Conservation (phyloP, 805 yeast genomes). For the Sugiyamaella valdiviana region DNA sequence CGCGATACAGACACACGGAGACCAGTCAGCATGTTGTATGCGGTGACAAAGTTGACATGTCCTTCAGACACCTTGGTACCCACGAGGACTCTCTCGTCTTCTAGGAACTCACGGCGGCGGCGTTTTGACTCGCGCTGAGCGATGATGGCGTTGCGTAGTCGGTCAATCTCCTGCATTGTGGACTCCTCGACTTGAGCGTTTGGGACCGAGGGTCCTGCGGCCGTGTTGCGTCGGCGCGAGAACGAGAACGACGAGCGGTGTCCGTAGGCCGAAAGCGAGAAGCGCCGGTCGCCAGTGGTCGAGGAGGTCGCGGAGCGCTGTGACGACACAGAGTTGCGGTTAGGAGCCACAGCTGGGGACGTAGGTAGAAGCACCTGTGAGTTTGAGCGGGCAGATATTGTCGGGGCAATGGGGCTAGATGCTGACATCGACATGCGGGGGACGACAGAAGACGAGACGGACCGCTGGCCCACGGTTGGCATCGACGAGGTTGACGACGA, state of each 20-base stretch:
- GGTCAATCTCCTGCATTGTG: conserved; percentile 21
- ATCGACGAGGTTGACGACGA: neutral
- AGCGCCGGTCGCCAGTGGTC: conserved; percentile 3
- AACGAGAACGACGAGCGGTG: conserved; percentile 17
- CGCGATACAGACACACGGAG: conserved; percentile 92
- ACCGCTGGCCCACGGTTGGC: conserved; percentile 1
- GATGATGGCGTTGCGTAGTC: conserved; percentile 28
- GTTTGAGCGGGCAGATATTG: conserved; percentile 1
- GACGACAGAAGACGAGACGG: neutral
- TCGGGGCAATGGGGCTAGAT: neutral
- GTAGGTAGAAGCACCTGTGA: conserved; percentile 3
- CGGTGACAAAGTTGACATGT: conserved; percentile 87
- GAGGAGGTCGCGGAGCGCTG: conserved; percentile 7
- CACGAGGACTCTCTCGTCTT: conserved; percentile 47
- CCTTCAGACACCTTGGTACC: conserved; percentile 88
- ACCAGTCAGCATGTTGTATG: conserved; percentile 96
- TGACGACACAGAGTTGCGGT: conserved; percentile 10
- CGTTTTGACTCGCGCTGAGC: conserved; percentile 29
- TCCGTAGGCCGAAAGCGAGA: conserved; percentile 9
- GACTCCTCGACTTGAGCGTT: conserved; percentile 4
- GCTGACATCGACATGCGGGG: neutral
- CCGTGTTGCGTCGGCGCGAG: conserved; percentile 13
- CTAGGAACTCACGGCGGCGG: conserved; percentile 27
- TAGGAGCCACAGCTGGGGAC: conserved; percentile 1
- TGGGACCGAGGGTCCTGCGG: conserved; percentile 1